Percentiles rank a stretch among this genome's conserved stretches.
phyloP scores from a whole-genome alignment of 148 eudicot genomes.

The Rhododendron ovatum region DNA sequence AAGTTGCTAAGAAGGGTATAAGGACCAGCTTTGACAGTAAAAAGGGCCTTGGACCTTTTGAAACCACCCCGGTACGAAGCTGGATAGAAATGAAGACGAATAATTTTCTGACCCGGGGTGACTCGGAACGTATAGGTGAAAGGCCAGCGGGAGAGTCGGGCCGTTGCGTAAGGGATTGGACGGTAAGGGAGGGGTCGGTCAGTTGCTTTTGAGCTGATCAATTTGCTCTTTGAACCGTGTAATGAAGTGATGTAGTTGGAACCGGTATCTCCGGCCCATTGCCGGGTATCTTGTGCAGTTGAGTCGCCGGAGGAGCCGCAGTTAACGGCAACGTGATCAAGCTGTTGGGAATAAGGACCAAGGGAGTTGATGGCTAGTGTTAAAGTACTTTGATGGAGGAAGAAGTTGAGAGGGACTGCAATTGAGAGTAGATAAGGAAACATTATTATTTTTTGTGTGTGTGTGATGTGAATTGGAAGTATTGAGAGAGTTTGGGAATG shows the following conservation, averaged over 20 bases:
- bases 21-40: slow-evolving; percentile 34
- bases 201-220: slow-evolving; percentile 4
- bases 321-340: slow-evolving; percentile 11
- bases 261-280: slow-evolving; percentile 16
- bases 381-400: neutral
- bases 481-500: too few relatives aligned
- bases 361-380: neutral
- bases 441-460: neutral
- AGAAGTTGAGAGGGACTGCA: neutral
- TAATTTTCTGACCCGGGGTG: slow-evolving; percentile 21
- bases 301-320: slow-evolving; percentile 19
- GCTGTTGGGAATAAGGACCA: neutral
- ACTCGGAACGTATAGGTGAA: slow-evolving; percentile 20
- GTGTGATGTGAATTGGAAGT: neutral
- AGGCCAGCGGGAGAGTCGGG: slow-evolving; percentile 13
- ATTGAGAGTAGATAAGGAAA: neutral
- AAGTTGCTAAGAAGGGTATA: slow-evolving; percentile 35
- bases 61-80: slow-evolving; percentile 15
- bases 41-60: slow-evolving; percentile 10
- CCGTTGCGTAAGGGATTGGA: slow-evolving; percentile 12
- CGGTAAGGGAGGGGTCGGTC: neutral
- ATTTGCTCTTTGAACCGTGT: slow-evolving; percentile 4
- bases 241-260: neutral
- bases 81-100: slow-evolving; percentile 27
- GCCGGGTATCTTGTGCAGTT: slow-evolving; percentile 11